These are phyloP conservation scores for Leccinum longicurvipes DNA, from an alignment of 768 basidiomycete species.

Conservation along the genomic window DNA sequence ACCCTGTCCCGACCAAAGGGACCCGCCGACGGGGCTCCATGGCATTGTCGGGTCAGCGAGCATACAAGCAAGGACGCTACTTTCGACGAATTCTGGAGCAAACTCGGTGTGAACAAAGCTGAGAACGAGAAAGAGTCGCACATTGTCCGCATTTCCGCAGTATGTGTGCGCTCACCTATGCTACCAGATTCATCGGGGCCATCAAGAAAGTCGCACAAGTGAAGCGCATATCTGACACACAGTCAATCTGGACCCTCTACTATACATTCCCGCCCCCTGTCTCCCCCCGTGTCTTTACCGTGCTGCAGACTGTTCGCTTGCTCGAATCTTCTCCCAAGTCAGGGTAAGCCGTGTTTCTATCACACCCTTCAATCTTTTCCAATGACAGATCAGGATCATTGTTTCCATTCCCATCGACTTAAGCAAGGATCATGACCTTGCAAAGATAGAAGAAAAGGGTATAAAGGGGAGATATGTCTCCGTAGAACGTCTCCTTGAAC, in stretches of 20 bases:
- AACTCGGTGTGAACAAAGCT: conserved; percentile 62
- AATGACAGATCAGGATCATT: conserved; percentile 23
- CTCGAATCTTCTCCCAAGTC: conserved; percentile 47
- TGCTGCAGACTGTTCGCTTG: conserved; percentile 60
- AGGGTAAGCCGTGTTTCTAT: conserved; percentile 45
- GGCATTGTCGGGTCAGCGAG: conserved; percentile 67
- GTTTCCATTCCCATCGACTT: conserved; percentile 72
- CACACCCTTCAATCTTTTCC: neutral
- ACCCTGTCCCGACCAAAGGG: conserved; percentile 52
- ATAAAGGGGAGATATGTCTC: conserved; percentile 67
- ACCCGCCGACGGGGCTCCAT: conserved; percentile 53
- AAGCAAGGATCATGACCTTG: conserved; percentile 52
- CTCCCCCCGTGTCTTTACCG: conserved; percentile 74
- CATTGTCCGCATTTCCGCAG: neutral
- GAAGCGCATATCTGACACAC: conserved; percentile 59
- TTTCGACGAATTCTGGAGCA: conserved; percentile 73
- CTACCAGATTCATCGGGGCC: conserved; percentile 57
- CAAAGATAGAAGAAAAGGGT: conserved; percentile 59
- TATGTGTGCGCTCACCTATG: neutral
- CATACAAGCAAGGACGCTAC: conserved; percentile 64
- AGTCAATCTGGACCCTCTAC: conserved; percentile 66
- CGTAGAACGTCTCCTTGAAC: conserved; percentile 63
- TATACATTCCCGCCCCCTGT: conserved; percentile 72
- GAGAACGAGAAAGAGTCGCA: conserved; percentile 66
- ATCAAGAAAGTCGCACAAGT: conserved; percentile 62